Percentiles rank a stretch among this genome's conserved stretches.
These are phyloP conservation scores for Scutellaria minor DNA, from an alignment of 257 asterid genomes.

Conservation along the genomic window DNA sequence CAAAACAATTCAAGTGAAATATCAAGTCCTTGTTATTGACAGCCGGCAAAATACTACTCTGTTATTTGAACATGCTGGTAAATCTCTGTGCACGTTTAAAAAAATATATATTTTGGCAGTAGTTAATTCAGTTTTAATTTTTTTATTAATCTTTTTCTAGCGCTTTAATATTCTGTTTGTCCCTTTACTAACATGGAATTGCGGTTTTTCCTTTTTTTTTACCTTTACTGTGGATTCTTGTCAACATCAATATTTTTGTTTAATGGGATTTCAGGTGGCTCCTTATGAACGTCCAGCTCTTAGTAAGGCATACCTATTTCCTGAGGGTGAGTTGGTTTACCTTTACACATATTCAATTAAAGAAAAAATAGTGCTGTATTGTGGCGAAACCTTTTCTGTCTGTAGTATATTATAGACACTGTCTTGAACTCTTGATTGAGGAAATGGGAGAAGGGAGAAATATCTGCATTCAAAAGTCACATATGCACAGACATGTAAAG, in stretches of 20 bases:
- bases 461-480: background rate
- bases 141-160: background rate
- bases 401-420: slow-evolving; percentile 4
- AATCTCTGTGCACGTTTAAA: background rate
- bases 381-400: background rate
- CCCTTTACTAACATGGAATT: background rate
- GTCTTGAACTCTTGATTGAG: slow-evolving; percentile 5
- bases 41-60: background rate
- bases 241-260: background rate
- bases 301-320: slow-evolving; percentile 91
- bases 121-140: background rate
- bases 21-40: background rate
- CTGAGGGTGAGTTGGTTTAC: slow-evolving; percentile 71
- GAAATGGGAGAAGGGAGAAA: background rate
- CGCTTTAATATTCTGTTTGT: background rate
- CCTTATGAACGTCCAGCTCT: slow-evolving; percentile 99
- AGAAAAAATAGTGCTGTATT: background rate
- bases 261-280: slow-evolving; percentile 75
- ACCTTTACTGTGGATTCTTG: background rate
- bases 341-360: background rate
- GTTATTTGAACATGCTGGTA: background rate
- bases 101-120: background rate
- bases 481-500: background rate
- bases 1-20: background rate
- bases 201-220: background rate